Percentiles rank a stretch among this genome's conserved stretches.
Conservation (phyloP, 306 rosid species). For the Cicer pinnatifidum region DNA sequence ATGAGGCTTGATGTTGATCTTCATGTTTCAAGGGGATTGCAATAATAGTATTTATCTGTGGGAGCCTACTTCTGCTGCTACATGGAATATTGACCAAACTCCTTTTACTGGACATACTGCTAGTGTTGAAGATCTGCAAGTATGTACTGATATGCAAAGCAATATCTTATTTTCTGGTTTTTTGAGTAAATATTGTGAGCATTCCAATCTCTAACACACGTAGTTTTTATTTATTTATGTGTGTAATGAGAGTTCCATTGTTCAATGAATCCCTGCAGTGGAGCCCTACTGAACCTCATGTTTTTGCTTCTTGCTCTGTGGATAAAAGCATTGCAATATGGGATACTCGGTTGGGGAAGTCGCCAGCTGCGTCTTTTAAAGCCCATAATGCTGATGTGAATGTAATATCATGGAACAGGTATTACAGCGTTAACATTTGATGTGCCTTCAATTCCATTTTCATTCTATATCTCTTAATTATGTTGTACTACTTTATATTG, state of each 20-base stretch:
- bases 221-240: conserved; percentile 32
- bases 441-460: conserved; percentile 16
- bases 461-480: conserved; percentile 4
- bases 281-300: conserved; percentile 84
- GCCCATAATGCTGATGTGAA: conserved; percentile 95
- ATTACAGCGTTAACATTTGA: conserved; percentile 8
- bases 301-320: conserved; percentile 88
- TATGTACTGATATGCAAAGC: conserved; percentile 43
- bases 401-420: conserved; percentile 99
- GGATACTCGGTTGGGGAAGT: conserved; percentile 81
- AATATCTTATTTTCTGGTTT: conserved; percentile 38
- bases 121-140: conserved; percentile 96
- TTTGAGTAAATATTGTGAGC: conserved; percentile 32
- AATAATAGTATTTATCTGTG: conserved; percentile 71
- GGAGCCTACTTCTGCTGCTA: conserved; percentile 77
- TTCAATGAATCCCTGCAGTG: conserved; percentile 64
- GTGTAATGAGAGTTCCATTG: conserved; percentile 27
- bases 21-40: conserved; percentile 78
- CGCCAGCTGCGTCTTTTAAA: conserved; percentile 59
- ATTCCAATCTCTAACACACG: background rate
- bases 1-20: conserved; percentile 34
- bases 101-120: conserved; percentile 78
- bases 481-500: conserved; percentile 38
- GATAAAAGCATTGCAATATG: conserved; percentile 85
- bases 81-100: conserved; percentile 75